Conservation (phyloP, 306 rosid genomes). For the Lathyrus sativus region DNA sequence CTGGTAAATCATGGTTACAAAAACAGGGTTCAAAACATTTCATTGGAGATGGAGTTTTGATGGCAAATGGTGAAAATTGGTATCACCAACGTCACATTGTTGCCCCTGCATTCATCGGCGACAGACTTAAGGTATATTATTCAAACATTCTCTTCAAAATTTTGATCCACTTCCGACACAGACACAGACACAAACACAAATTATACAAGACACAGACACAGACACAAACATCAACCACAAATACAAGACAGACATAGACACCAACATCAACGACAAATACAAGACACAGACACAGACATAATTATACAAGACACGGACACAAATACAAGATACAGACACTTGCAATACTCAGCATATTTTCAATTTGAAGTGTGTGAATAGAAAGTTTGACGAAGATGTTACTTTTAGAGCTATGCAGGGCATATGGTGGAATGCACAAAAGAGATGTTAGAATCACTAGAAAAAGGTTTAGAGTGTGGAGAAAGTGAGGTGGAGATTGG, state of each 20-base stretch:
- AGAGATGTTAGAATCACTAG: conserved; percentile 66
- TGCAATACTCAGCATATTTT: not conserved
- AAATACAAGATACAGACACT: not conserved
- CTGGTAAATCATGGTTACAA: conserved; percentile 72
- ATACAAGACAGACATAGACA: no score
- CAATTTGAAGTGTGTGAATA: not conserved
- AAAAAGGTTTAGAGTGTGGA: conserved; percentile 50
- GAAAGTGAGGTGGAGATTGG: conserved; percentile 73
- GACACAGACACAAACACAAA: not conserved
- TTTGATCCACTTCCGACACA: no score
- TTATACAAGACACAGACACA: not conserved
- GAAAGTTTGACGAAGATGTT: not conserved
- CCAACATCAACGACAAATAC: no score
- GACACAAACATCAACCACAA: no score
- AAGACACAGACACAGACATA: not conserved
- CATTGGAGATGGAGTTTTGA: conserved; percentile 62
- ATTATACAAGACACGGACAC: not conserved
- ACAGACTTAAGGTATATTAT: conserved; percentile 62
- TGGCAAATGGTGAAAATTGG: conserved; percentile 75
- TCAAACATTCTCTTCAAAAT: no score
- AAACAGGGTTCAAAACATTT: conserved; percentile 64
- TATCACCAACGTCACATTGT: conserved; percentile 73
- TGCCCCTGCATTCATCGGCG: conserved; percentile 67
- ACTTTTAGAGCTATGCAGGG: conserved; percentile 72
- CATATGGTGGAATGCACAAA: conserved; percentile 93